These are phyloP conservation scores for Micractinium sp. DNA, from an alignment of 139 green algal genomes.

Conservation along the genomic window DNA sequence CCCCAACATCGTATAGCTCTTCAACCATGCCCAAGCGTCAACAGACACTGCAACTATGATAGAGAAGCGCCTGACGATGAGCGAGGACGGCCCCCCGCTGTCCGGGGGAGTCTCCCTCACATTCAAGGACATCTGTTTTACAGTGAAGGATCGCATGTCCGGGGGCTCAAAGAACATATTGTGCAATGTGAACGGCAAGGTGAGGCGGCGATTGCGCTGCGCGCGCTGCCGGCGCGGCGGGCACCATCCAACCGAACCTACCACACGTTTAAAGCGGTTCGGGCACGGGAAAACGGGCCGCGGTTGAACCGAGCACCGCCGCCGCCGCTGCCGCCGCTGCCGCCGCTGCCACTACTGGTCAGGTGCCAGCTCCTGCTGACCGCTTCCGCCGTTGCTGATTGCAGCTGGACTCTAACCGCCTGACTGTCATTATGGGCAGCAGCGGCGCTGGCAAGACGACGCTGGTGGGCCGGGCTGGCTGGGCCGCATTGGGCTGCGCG, in stretches of 20 bases:
- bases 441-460: constrained; percentile 77
- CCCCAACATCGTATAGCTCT: too few relatives aligned
- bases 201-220: background rate
- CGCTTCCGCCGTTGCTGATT: background rate
- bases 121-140: constrained; percentile 30
- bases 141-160: constrained; percentile 17
- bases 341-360: background rate
- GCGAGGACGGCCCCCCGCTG: background rate
- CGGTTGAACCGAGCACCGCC: too few relatives aligned
- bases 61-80: background rate
- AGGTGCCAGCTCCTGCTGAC: background rate
- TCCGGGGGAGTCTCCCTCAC: background rate
- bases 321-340: background rate
- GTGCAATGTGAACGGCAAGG: constrained; percentile 43
- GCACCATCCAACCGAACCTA: background rate
- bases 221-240: background rate
- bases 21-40: too few relatives aligned
- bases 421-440: constrained; percentile 71
- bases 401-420: constrained; percentile 21
- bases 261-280: too few relatives aligned
- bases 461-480: constrained; percentile 47
- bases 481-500: background rate
- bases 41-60: background rate
- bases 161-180: constrained; percentile 44
- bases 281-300: too few relatives aligned